Evolutionary conservation across 176 grass and related monocot species (phyloP).

Genomic region (Paspalum notatum): DNA sequence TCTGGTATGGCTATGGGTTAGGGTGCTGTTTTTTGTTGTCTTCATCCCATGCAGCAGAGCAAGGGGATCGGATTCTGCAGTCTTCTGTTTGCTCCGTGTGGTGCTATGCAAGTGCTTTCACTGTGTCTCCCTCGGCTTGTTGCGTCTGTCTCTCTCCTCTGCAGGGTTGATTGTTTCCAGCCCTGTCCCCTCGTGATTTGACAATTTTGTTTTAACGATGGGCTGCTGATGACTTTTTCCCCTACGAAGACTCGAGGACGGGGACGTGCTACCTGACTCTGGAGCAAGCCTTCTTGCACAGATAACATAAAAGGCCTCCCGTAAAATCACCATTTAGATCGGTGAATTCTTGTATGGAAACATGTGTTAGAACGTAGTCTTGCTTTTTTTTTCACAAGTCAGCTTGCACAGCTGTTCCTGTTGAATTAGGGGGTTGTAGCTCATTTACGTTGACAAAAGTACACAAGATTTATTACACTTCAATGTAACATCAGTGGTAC

Average conservation of each 20-base stretch:
- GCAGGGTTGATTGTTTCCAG: slow-evolving; percentile 20
- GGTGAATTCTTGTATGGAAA: background rate
- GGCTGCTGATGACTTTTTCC: slow-evolving; percentile 6
- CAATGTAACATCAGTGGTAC: slow-evolving; percentile 18
- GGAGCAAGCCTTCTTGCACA: background rate
- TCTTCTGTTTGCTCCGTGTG: slow-evolving; percentile 28
- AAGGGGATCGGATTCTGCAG: slow-evolving; percentile 29
- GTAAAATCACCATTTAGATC: background rate
- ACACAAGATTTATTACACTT: background rate
- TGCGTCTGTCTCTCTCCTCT: slow-evolving; percentile 29
- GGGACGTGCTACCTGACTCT: background rate
- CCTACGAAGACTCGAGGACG: background rate
- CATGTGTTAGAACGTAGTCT: slow-evolving; percentile 24
- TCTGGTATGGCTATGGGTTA: slow-evolving; percentile 4
- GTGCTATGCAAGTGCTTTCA: slow-evolving; percentile 25
- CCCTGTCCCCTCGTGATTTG: slow-evolving; percentile 33
- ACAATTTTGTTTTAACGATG: slow-evolving; percentile 33
- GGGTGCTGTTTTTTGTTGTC: slow-evolving; percentile 20
- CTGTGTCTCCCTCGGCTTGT: slow-evolving; percentile 38
- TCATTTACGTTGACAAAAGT: background rate
- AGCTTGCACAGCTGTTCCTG: background rate
- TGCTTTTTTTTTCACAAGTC: slow-evolving; percentile 21
- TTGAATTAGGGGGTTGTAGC: background rate
- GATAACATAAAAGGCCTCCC: background rate
- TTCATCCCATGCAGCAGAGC: slow-evolving; percentile 34